phyloP scores from a whole-genome alignment of 75 land plant genomes.

The Picea sitchensis region DNA sequence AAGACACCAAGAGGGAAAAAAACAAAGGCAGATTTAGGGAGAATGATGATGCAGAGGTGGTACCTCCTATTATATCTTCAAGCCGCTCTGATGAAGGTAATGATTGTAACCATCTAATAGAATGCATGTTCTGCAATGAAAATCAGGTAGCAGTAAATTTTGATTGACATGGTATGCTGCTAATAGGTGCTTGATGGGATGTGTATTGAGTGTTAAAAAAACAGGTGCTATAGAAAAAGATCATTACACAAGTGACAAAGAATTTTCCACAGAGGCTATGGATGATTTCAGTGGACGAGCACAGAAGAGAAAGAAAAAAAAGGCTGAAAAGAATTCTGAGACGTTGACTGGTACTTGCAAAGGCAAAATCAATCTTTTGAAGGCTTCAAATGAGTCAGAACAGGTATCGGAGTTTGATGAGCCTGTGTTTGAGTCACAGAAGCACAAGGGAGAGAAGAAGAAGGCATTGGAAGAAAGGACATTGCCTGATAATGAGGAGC shows the following conservation, averaged over 20 bases:
- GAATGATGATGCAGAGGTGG: neutral
- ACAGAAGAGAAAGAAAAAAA: neutral
- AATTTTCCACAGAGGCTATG: neutral
- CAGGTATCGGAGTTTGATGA: neutral
- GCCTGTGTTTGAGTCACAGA: neutral
- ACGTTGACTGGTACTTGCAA: neutral
- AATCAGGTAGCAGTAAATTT: conserved; percentile 3
- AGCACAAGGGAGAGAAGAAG: neutral
- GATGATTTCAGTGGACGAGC: neutral
- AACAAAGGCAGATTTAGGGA: neutral
- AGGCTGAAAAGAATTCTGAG: neutral
- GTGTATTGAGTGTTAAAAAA: neutral
- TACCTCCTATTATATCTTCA: neutral
- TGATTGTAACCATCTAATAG: neutral
- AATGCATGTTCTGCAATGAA: conserved; percentile 2
- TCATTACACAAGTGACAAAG: neutral
- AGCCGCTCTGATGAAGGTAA: neutral
- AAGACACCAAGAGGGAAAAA: neutral
- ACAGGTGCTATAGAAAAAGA: neutral
- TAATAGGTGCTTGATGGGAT: neutral
- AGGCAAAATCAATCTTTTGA: neutral
- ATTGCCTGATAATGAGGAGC: neutral
- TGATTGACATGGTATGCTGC: neutral
- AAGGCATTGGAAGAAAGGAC: neutral
- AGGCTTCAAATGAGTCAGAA: neutral